phyloP scores from a whole-genome alignment of 202 grass and related monocot species.

The Panicum hallii region DNA sequence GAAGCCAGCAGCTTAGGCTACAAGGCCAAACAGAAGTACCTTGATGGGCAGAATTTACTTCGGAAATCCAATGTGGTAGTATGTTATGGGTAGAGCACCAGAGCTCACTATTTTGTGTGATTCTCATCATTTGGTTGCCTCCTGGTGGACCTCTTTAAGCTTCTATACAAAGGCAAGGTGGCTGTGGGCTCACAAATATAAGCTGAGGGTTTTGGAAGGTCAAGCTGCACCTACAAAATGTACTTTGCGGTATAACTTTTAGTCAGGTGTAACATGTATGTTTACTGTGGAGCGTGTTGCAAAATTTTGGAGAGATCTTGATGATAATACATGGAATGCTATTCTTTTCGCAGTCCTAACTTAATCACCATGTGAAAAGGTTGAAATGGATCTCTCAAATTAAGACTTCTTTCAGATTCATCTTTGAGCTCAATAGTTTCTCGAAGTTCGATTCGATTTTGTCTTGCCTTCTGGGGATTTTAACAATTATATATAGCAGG shows the following conservation, averaged over 20 bases:
- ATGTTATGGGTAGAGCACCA: conserved; percentile 19
- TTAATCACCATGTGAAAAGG: background rate
- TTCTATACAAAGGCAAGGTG: background rate
- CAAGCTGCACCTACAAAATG: conserved; percentile 1
- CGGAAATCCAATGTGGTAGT: conserved; percentile 9
- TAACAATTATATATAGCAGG: background rate
- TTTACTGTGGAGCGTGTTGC: conserved; percentile 1
- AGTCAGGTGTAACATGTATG: background rate
- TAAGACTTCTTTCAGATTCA: background rate
- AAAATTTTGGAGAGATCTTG: background rate
- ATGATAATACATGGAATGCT: background rate
- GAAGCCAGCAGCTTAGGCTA: conserved; percentile 63
- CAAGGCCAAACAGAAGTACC: conserved; percentile 21
- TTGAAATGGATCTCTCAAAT: background rate
- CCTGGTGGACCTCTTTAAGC: background rate
- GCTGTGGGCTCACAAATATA: conserved; percentile 32
- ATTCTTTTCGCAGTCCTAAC: background rate
- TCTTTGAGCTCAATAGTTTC: background rate
- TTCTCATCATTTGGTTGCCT: conserved; percentile 31
- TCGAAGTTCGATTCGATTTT: background rate
- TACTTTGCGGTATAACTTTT: conserved; percentile 22
- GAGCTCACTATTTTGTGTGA: conserved; percentile 13
- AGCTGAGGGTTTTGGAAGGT: conserved; percentile 7
- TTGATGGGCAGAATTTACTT: conserved; percentile 17
- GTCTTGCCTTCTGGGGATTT: background rate